phyloP scores from a whole-genome alignment of 1,139 yeast species.

The Yamadazyma sp. region DNA sequence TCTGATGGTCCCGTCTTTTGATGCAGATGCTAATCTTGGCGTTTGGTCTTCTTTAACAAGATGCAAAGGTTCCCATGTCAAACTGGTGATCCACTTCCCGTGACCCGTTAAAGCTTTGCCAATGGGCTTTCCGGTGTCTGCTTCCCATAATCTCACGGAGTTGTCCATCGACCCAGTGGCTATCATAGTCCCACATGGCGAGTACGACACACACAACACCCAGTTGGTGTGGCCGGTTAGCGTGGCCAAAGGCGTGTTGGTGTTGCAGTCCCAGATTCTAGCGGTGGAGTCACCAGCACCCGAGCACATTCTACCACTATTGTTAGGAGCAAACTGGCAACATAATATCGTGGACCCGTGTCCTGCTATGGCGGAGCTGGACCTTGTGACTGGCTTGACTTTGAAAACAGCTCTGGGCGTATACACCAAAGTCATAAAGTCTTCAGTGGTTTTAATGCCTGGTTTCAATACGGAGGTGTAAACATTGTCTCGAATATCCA shows the following conservation, averaged over 20 bases:
- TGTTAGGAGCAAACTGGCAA: slow-evolving; percentile 90
- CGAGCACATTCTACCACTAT: slow-evolving; percentile 83
- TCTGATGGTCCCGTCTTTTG: slow-evolving; percentile 88
- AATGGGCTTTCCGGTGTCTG: slow-evolving; percentile 66
- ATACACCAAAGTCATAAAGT: slow-evolving; percentile 82
- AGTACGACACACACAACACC: slow-evolving; percentile 93
- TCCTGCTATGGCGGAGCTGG: slow-evolving; percentile 91
- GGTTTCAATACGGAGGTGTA: slow-evolving; percentile 83
- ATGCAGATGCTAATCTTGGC: slow-evolving; percentile 82
- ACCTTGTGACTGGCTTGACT: slow-evolving; percentile 87
- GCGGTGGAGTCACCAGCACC: slow-evolving; percentile 99
- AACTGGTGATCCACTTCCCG: slow-evolving; percentile 82
- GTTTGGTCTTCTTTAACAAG: slow-evolving; percentile 60
- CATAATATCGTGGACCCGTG: slow-evolving; percentile 93
- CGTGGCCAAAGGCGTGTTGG: slow-evolving; percentile 85
- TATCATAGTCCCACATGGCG: slow-evolving; percentile 85
- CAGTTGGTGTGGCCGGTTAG: slow-evolving; percentile 86
- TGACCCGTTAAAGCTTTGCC: slow-evolving; percentile 84
- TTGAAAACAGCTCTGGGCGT: slow-evolving; percentile 95
- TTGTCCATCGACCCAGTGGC: slow-evolving; percentile 98
- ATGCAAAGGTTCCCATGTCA: slow-evolving; percentile 95
- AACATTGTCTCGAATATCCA: slow-evolving; percentile 76
- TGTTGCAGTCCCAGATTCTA: slow-evolving; percentile 94
- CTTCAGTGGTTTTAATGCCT: slow-evolving; percentile 87
- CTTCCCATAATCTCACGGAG: slow-evolving; percentile 86